Base-by-base conservation (phyloP, 805 yeast species). In the Dipodascus geniculatus region DNA sequence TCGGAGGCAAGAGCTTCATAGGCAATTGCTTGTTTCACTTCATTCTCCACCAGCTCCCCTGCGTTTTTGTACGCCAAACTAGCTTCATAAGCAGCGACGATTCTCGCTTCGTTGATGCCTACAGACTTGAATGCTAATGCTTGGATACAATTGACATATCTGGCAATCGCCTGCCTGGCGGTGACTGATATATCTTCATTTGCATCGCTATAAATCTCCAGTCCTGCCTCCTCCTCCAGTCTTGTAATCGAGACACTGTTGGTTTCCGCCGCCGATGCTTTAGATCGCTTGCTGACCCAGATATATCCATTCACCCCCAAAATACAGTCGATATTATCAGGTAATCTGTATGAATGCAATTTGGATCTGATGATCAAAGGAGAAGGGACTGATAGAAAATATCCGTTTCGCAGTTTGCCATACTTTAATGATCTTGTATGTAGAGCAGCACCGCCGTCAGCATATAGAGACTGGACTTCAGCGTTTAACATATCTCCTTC, bases 401-500 rank as follows among this genome's bases (percentile, higher is more conserved):
- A 75, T 42, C 99, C 99, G 66, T 93, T 89, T 67, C 97, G 80
- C 57, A 93, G 74, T 67, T 93, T 93, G 16, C 99, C 99, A 66
- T 93, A 93, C 65, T 90, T 87, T 58, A 95, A 74, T 0, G 98
- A 91, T 67, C 99, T 80, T 1, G 99, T 93, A 68, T 93, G 99
- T 56, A 93, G 71, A 0, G 96, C 83, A 0, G 96, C 97, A 58
- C 88, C 79, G 20, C 99, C 99, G 67, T 89, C 96, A 59, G 80
- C 81, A 67, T 79, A 91, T 44, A 90, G 73, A 16, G 87, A 82
- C 71, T 95, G 99, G 17, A 93, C 96, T 68, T 93, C 99, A 48
- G 97, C 96, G 65, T 93, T 93, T 56, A 93, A 74, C 57, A 95
- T 74, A 68, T 93, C 99, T 16, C 99, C 99, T 64, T 95, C 99